Base-by-base conservation (phyloP, 768 basidiomycete species). In the Collybiopsis luxurians region DNA sequence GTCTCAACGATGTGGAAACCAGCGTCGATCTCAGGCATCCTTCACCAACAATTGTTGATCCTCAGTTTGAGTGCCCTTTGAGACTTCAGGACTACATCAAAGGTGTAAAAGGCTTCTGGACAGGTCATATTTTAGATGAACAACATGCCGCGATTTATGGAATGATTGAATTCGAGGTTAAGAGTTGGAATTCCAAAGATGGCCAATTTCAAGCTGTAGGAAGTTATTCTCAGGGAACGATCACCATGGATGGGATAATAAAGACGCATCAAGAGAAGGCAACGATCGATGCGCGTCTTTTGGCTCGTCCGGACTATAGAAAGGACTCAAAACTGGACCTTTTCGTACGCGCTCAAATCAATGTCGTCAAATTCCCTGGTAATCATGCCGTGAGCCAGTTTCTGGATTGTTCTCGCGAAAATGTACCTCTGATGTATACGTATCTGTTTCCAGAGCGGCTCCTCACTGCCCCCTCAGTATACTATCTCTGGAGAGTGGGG, bases 21-120 rank as follows among this genome's bases (percentile, higher is more conserved):
- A n/a, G n/a, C n/a, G n/a, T n/a, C n/a, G n/a, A n/a, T n/a, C 21
- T 51, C 10, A 51, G 21, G 21, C 21, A 51, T 51, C 50, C 31
- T 26, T 36, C 50, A 11, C 53, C 39, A 24, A 6, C 13, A 12
- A 54, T 54, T 5, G n/a, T 54, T 11, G 34, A 54, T 17, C 10
- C 38, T 43, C 15, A 17, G 21, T 13, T 43, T n/a, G n/a, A 17
- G 13, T 15, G 23, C n/a, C 27, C 39, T 1, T 28, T 40, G 4
- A 44, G 24, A 9, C 10, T 54, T 10, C 11, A 43, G 17, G 27
- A 36, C 10, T 54, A 26, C 19, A 30, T 54, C 26, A 42, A 38
- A 27, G 53, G 53, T 7, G 26, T 54, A 2, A 24, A 54, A 27
- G 53, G 53, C 12, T 40, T 43, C 39, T 54, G 53, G 53, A 43